These are phyloP conservation scores for Chlamydomonas reinhardtii DNA, from an alignment of 163 green algal species.

Conservation along the genomic window DNA sequence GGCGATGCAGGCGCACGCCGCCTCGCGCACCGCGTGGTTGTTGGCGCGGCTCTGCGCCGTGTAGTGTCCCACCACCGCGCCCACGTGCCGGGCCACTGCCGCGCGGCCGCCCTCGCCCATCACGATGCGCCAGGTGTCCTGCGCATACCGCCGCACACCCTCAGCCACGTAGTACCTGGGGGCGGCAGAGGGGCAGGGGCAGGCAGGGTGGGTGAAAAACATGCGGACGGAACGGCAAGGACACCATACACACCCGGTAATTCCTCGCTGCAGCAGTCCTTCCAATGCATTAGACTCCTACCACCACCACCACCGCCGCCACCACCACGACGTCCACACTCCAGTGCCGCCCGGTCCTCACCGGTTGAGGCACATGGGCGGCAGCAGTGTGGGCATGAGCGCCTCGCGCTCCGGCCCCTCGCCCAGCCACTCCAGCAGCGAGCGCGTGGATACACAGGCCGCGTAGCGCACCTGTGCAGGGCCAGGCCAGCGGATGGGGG, in stretches of 20 bases:
- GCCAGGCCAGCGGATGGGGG: too few relatives aligned
- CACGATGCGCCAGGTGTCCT: constrained; percentile 89
- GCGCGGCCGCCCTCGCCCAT: constrained; percentile 77
- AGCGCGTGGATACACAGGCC: constrained; percentile 76
- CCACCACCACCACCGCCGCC: too few relatives aligned
- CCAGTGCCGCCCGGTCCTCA: background rate
- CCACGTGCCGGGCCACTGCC: constrained; percentile 76
- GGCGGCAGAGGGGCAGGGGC: background rate
- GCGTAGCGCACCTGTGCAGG: constrained; percentile 81
- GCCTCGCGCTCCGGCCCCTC: constrained; percentile 14
- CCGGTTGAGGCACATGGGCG: constrained; percentile 86
- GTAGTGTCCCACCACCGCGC: constrained; percentile 84
- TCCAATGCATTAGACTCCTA: too few relatives aligned
- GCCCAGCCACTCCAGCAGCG: constrained; percentile 72
- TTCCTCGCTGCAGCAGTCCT: too few relatives aligned
- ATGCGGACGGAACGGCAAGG: background rate
- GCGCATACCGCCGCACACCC: constrained; percentile 88
- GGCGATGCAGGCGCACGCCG: constrained; percentile 91
- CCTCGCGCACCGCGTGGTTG: constrained; percentile 93
- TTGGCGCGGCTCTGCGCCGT: constrained; percentile 77
- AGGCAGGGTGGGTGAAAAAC: too few relatives aligned
- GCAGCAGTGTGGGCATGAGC: constrained; percentile 71
- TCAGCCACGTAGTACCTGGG: constrained; percentile 92
- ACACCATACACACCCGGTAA: too few relatives aligned
- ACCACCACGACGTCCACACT: too few relatives aligned